Evolutionary conservation across 805 yeast genomes (phyloP).

Genomic region (Metschnikowia arizonensis): DNA sequence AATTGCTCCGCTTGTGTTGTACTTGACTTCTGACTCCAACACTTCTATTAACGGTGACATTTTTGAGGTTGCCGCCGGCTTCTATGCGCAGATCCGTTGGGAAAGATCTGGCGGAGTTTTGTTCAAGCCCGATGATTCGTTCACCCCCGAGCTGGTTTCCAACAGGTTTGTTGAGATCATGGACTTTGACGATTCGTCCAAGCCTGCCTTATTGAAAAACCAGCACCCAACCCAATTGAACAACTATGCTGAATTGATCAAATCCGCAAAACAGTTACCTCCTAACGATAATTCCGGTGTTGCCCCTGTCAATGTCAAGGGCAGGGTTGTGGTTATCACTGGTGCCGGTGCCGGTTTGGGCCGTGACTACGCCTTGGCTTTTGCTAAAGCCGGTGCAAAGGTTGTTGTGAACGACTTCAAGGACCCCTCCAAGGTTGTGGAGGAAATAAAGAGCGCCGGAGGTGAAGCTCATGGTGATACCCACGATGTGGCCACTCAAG

Average conservation of each 20-base stretch:
- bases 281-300: conserved; percentile 44
- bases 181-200: conserved; percentile 56
- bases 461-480: conserved; percentile 80
- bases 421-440: conserved; percentile 69
- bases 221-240: conserved; percentile 71
- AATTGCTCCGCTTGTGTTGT: conserved; percentile 87
- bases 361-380: conserved; percentile 76
- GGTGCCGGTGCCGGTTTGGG: conserved; percentile 97
- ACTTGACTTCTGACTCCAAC: conserved; percentile 61
- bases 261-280: conserved; percentile 48
- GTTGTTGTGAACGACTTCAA: conserved; percentile 89
- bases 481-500: conserved; percentile 75
- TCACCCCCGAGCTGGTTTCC: conserved; percentile 83
- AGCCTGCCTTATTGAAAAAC: conserved; percentile 44
- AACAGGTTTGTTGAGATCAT: conserved; percentile 58
- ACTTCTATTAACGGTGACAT: conserved; percentile 62
- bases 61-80: conserved; percentile 93
- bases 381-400: conserved; percentile 90
- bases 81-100: conserved; percentile 89
- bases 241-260: conserved; percentile 62
- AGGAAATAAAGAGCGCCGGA: conserved; percentile 68
- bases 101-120: conserved; percentile 84
- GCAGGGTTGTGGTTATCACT: conserved; percentile 84
- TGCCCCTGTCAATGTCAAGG: conserved; percentile 56
- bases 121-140: conserved; percentile 70